These are phyloP conservation scores for Coemansia sp. DNA, from an alignment of 192 early-diverging fungal genomes.

Conservation along the genomic window DNA sequence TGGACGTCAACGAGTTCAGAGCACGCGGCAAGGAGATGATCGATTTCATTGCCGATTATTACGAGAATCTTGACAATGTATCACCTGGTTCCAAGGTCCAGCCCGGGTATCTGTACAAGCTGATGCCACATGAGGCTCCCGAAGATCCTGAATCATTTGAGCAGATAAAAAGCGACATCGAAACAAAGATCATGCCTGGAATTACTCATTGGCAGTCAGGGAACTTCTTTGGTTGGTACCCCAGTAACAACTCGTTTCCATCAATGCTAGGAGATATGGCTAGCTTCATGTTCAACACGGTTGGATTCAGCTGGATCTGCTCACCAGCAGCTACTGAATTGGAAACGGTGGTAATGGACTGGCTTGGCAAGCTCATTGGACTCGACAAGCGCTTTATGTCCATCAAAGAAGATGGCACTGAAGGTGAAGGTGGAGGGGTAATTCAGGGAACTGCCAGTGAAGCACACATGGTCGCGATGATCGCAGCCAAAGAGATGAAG, in stretches of 20 bases:
- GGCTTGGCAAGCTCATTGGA: constrained; percentile 62
- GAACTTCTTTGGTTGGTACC: constrained; percentile 65
- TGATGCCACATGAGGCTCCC: constrained; percentile 58
- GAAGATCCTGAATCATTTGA: constrained; percentile 54
- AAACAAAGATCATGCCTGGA: constrained; percentile 62
- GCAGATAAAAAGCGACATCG: constrained; percentile 49
- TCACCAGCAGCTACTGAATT: constrained; percentile 64
- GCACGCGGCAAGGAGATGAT: constrained; percentile 58
- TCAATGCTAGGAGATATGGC: constrained; percentile 65
- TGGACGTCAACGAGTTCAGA: constrained; percentile 60
- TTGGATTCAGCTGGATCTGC: constrained; percentile 59
- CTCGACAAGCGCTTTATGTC: constrained; percentile 57
- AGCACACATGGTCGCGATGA: constrained; percentile 57
- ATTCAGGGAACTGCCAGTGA: constrained; percentile 66
- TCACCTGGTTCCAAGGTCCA: constrained; percentile 56
- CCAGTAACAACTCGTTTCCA: constrained; percentile 56
- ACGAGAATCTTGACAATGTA: constrained; percentile 49
- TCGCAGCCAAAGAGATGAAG: constrained; percentile 56
- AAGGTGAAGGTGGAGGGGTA: constrained; percentile 61
- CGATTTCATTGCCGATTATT: constrained; percentile 62
- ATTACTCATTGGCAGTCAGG: constrained; percentile 70
- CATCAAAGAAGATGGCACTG: constrained; percentile 37
- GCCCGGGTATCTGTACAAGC: constrained; percentile 59
- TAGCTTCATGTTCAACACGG: constrained; percentile 55
- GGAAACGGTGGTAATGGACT: constrained; percentile 61